Percentiles rank a stretch among this genome's conserved stretches.
phyloP scores from a whole-genome alignment of 2,329 filamentous ascomycete species.

The Fusarium stilboides region DNA sequence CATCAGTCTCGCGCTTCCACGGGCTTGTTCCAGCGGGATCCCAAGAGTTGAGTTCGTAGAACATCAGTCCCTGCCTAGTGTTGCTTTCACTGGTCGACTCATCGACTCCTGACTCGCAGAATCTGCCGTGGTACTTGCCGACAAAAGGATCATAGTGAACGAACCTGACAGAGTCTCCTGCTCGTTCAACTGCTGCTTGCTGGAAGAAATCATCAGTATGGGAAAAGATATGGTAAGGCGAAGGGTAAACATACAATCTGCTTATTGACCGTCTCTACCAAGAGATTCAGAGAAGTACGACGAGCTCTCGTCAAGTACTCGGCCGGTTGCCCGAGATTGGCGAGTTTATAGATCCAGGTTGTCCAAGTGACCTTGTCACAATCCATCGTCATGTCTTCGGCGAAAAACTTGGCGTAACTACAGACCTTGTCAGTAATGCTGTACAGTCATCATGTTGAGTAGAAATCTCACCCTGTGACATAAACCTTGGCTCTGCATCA shows the following conservation, averaged over 20 bases:
- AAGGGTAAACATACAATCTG: background rate
- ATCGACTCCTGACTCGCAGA: conserved; percentile 18
- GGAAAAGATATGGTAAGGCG: accelerated
- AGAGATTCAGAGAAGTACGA: background rate
- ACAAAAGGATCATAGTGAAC: conserved; percentile 7
- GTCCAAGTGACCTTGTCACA: conserved; percentile 17
- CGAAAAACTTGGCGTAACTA: conserved; percentile 8
- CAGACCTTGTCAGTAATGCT: too few species aligned
- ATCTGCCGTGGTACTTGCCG: conserved; percentile 4
- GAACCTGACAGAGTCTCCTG: conserved; percentile 8
- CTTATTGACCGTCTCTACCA: conserved; percentile 4
- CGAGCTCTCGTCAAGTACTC: background rate
- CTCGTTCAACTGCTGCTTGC: conserved; percentile 7
- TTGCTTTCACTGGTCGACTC: conserved; percentile 16
- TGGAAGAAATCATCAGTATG: background rate
- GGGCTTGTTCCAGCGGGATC: conserved; percentile 13
- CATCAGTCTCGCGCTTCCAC: conserved; percentile 7
- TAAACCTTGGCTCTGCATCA: conserved; percentile 1
- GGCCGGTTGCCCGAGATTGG: background rate
- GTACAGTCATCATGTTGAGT: too few species aligned
- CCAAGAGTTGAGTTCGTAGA: conserved; percentile 24
- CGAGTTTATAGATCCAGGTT: conserved; percentile 6
- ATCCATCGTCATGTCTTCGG: accelerated
- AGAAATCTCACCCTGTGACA: background rate
- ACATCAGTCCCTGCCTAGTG: conserved; percentile 12